These are phyloP conservation scores for Grammothele lineata DNA, from an alignment of 768 basidiomycete genomes.

Conservation along the genomic window DNA sequence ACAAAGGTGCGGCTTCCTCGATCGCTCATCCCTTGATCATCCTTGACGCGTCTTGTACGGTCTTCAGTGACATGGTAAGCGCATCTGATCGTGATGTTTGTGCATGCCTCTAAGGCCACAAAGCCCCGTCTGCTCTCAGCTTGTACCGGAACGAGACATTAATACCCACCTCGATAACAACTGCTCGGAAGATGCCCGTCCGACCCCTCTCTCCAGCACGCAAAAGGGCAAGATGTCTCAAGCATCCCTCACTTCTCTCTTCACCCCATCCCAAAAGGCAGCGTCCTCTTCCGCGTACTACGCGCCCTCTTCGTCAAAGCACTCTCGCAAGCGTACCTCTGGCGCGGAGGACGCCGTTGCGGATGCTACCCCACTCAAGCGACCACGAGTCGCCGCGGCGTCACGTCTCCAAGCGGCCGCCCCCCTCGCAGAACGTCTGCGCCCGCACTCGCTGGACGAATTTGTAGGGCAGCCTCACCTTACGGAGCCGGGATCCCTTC, in stretches of 20 bases:
- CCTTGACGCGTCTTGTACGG: neutral
- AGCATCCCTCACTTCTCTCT: constrained; percentile 20
- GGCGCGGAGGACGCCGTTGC: constrained; percentile 2
- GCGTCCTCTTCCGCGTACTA: constrained; percentile 3
- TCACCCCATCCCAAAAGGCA: constrained; percentile 10
- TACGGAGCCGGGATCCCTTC: constrained; percentile 49
- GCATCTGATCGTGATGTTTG: neutral
- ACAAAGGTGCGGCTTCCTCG: too few species aligned
- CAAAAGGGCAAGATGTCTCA: constrained; percentile 13
- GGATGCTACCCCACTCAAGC: constrained; percentile 6
- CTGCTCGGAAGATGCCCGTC: constrained; percentile 15
- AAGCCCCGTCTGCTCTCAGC: constrained; percentile 24
- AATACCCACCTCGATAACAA: constrained; percentile 25
- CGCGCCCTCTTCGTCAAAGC: neutral
- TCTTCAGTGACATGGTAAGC: constrained; percentile 10
- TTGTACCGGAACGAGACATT: constrained; percentile 20
- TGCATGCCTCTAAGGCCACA: too few species aligned
- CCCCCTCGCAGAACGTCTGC: constrained; percentile 69
- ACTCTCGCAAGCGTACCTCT: constrained; percentile 18
- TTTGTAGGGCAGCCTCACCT: constrained; percentile 73
- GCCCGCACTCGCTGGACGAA: constrained; percentile 58
- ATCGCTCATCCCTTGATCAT: too few species aligned
- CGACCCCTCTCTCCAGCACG: neutral
- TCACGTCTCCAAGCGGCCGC: constrained; percentile 30
- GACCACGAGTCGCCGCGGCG: constrained; percentile 3